These are phyloP conservation scores for Pseudocercospora fuligena DNA, from an alignment of 2,329 filamentous ascomycete species.

Conservation along the genomic window DNA sequence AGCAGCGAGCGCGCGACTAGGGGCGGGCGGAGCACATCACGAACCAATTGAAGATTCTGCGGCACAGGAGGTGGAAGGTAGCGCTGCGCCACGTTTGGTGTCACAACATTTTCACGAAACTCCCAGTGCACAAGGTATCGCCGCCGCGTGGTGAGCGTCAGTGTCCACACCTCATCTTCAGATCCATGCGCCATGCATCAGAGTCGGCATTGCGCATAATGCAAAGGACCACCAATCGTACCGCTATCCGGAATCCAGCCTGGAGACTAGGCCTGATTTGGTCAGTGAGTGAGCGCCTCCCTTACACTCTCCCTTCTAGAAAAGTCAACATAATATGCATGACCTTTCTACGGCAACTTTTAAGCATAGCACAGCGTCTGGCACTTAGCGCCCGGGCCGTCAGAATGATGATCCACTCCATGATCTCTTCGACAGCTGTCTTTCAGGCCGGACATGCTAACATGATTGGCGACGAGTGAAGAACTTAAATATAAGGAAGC, in stretches of 20 bases:
- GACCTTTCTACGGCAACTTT: slow-evolving; percentile 27
- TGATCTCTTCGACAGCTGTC: slow-evolving; percentile 27
- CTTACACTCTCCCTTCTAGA: slow-evolving; percentile 22
- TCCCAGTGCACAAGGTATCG: too few relatives aligned
- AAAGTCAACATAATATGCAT: slow-evolving; percentile 16
- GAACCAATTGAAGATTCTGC: too few relatives aligned
- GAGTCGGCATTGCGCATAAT: slow-evolving; percentile 8
- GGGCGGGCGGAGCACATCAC: too few relatives aligned
- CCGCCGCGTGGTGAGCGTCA: too few relatives aligned
- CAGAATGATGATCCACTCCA: slow-evolving; percentile 25
- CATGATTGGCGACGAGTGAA: slow-evolving; percentile 16
- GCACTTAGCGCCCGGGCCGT: slow-evolving; percentile 30
- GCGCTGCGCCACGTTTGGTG: too few relatives aligned
- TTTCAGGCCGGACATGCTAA: slow-evolving; percentile 18
- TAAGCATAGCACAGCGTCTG: slow-evolving; percentile 25
- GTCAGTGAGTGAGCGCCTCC: slow-evolving; percentile 28
- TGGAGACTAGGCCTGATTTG: slow-evolving; percentile 16
- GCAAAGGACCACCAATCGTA: slow-evolving; percentile 27
- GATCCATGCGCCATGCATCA: too few relatives aligned
- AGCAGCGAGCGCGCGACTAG: too few relatives aligned
- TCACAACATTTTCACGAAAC: too few relatives aligned
- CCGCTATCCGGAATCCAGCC: slow-evolving; percentile 16
- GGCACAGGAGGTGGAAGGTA: too few relatives aligned
- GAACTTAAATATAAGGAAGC: too few relatives aligned
- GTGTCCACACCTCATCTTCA: too few relatives aligned